Conservation (phyloP, 345 rosid genomes). For the Barbarea vulgaris region DNA sequence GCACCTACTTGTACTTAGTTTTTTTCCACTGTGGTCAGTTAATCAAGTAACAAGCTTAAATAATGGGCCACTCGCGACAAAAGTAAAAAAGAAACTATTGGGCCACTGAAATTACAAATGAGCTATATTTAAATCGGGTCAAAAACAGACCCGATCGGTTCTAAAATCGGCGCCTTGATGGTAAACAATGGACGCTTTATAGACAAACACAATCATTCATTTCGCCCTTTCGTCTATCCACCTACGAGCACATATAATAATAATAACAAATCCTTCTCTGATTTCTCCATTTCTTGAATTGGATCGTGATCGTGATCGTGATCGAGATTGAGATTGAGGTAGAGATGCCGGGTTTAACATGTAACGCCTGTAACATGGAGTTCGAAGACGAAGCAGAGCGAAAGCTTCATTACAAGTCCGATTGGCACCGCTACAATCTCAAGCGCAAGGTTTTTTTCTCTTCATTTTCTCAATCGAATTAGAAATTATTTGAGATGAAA, state of each 20-base stretch:
- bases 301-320: not conserved
- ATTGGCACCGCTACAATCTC: conserved; percentile 98
- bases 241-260: conserved; percentile 1
- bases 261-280: not conserved
- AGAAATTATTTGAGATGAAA: not conserved
- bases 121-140: not conserved
- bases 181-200: conserved; percentile 2
- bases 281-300: not conserved
- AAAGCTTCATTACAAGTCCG: conserved; percentile 89
- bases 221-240: conserved; percentile 8
- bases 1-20: too few relatives aligned
- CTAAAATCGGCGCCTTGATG: conserved; percentile 10
- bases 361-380: conserved; percentile 91
- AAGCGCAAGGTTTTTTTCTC: conserved; percentile 76
- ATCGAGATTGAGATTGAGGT: not conserved
- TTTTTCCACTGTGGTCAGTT: not conserved
- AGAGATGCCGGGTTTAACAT: conserved; percentile 76
- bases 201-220: not conserved
- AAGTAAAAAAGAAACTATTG: not conserved
- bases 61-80: not conserved
- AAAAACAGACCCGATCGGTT: conserved; percentile 3
- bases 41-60: not conserved
- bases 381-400: conserved; percentile 75
- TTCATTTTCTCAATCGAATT: not conserved
- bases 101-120: not conserved